phyloP scores from a whole-genome alignment of 2,329 filamentous ascomycete species.

The Verticillium dahliae region DNA sequence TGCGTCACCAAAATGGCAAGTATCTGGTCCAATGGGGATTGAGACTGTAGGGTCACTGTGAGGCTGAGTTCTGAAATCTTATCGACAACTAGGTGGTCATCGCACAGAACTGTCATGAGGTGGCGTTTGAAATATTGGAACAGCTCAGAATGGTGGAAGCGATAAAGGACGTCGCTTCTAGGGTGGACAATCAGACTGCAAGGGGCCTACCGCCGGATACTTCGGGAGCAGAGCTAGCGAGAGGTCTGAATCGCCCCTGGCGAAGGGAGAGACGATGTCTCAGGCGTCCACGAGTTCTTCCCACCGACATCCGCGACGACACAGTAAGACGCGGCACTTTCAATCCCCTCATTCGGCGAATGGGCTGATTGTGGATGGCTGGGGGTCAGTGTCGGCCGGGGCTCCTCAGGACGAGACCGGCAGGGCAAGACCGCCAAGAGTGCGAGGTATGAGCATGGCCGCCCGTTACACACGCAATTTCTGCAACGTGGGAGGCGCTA shows the following conservation, averaged over 20 bases:
- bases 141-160: conserved; percentile 3
- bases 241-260: background rate
- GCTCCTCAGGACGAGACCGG: background rate
- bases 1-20: conserved; percentile 39
- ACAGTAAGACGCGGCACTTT: background rate
- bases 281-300: background rate
- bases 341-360: background rate
- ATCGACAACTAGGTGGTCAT: background rate
- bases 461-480: conserved; percentile 30
- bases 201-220: background rate
- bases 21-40: conserved; percentile 38
- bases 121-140: conserved; percentile 5
- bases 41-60: background rate
- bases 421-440: background rate
- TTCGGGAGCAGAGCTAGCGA: background rate
- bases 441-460: conserved; percentile 23
- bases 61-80: background rate
- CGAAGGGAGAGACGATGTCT: background rate
- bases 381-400: background rate
- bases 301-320: background rate
- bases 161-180: background rate
- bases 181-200: background rate
- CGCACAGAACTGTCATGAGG: background rate
- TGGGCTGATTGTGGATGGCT: background rate
- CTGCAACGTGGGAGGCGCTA: conserved; percentile 30